phyloP scores from a whole-genome alignment of 2,329 filamentous ascomycete species.

The Fusarium aywerte region DNA sequence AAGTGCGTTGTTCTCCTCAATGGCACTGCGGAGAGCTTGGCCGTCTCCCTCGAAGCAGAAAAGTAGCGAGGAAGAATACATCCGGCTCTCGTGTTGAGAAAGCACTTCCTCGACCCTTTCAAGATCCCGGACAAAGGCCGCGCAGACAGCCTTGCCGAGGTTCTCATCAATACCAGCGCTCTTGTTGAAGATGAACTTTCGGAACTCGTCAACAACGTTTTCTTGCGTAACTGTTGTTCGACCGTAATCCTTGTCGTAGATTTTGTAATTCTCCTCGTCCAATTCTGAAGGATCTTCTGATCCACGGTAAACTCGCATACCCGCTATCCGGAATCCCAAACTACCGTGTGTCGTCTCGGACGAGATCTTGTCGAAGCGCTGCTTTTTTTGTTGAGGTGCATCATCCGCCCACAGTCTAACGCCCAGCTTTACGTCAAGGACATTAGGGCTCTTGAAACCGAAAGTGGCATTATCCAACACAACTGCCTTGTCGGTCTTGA shows the following conservation, averaged over 20 bases:
- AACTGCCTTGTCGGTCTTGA: slow-evolving; percentile 81
- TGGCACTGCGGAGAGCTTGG: slow-evolving; percentile 61
- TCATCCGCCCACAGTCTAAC: slow-evolving; percentile 85
- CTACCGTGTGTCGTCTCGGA: slow-evolving; percentile 68
- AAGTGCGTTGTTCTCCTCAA: slow-evolving; percentile 64
- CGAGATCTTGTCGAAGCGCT: slow-evolving; percentile 69
- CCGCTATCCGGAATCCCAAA: slow-evolving; percentile 71
- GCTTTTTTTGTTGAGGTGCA: slow-evolving; percentile 67
- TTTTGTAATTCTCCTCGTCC: slow-evolving; percentile 65
- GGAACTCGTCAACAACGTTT: slow-evolving; percentile 66
- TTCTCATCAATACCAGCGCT: slow-evolving; percentile 68
- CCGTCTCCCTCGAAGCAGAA: slow-evolving; percentile 75
- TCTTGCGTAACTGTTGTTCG: slow-evolving; percentile 61
- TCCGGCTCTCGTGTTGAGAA: slow-evolving; percentile 67
- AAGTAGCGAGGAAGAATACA: slow-evolving; percentile 71
- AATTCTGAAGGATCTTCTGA: slow-evolving; percentile 62
- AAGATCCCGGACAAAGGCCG: slow-evolving; percentile 65
- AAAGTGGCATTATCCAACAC: slow-evolving; percentile 86
- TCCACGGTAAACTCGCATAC: slow-evolving; percentile 72
- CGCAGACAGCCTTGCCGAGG: slow-evolving; percentile 65
- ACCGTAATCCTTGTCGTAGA: slow-evolving; percentile 73
- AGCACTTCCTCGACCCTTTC: slow-evolving; percentile 63
- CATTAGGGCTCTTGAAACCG: slow-evolving; percentile 86
- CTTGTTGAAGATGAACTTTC: slow-evolving; percentile 68
- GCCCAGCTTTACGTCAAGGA: slow-evolving; percentile 93